Evolutionary conservation across 2,329 filamentous ascomycete genomes (phyloP).

Genomic region (Aspergillus neotritici): DNA sequence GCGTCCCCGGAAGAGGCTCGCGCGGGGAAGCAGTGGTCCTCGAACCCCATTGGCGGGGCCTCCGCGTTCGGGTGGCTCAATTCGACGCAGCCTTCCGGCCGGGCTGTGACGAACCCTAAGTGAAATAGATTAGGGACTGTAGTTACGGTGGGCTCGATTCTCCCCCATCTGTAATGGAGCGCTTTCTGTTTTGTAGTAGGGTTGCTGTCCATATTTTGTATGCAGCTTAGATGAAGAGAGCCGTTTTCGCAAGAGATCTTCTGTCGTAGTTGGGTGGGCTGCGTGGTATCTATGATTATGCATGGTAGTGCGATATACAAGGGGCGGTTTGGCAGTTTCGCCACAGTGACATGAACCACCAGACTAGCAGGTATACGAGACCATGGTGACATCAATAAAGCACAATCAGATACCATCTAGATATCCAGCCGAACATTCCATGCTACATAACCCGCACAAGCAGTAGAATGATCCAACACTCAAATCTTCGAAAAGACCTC

Average conservation of each 20-base stretch:
- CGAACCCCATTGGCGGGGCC: conserved; percentile 85
- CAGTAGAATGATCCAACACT: conserved; percentile 1
- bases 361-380: too few relatives aligned
- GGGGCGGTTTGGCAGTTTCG: too few relatives aligned
- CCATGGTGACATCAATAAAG: too few relatives aligned
- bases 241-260: too few relatives aligned
- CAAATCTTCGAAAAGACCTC: conserved; percentile 59
- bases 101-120: conserved; percentile 15
- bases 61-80: conserved; percentile 94
- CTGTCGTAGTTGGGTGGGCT: too few relatives aligned
- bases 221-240: too few relatives aligned
- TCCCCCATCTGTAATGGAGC: not conserved
- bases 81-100: conserved; percentile 22
- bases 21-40: conserved; percentile 49
- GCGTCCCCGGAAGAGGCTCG: conserved; percentile 25
- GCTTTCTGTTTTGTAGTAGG: not conserved
- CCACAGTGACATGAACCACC: too few relatives aligned
- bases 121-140: conserved; percentile 20
- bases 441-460: not conserved
- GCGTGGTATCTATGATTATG: too few relatives aligned
- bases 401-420: too few relatives aligned
- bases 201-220: too few relatives aligned
- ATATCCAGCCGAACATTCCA: not conserved
- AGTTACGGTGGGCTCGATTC: conserved; percentile 5
- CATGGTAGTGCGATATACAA: too few relatives aligned